phyloP scores from a whole-genome alignment of 2,329 filamentous ascomycete genomes.

The Fusarium austroafricanum region DNA sequence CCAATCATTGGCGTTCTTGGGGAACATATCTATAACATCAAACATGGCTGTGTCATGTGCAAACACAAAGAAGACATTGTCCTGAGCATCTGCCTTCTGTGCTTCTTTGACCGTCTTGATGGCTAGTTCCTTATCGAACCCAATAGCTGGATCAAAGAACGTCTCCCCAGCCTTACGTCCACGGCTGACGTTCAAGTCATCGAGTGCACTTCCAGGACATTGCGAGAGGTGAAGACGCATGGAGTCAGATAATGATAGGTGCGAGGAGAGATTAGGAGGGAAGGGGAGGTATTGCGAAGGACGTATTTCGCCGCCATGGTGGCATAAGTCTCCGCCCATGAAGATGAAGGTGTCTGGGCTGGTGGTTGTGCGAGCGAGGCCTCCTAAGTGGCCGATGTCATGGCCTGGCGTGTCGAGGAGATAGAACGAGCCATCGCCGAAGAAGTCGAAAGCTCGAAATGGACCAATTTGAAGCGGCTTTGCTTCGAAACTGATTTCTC shows the following conservation, averaged over 20 bases:
- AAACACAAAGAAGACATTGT: conserved; percentile 14
- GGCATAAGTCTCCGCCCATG: conserved; percentile 23
- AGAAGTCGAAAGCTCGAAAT: conserved; percentile 30
- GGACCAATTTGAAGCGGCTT: background rate
- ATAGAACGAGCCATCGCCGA: conserved; percentile 29
- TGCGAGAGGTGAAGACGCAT: conserved; percentile 2
- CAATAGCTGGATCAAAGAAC: conserved; percentile 16
- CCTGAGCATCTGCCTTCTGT: conserved; percentile 11
- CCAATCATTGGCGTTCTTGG: conserved; percentile 7
- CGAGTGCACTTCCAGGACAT: background rate
- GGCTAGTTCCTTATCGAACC: background rate
- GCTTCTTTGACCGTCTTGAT: conserved; percentile 5
- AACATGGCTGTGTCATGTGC: conserved; percentile 12
- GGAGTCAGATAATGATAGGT: conserved; percentile 9
- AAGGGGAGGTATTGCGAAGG: conserved; percentile 7
- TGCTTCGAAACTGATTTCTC: conserved; percentile 21
- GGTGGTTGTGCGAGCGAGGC: conserved; percentile 21
- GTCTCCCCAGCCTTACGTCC: background rate
- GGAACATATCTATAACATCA: conserved; percentile 9
- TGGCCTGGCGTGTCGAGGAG: conserved; percentile 31
- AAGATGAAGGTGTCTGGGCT: conserved; percentile 1
- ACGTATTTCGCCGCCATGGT: conserved; percentile 13
- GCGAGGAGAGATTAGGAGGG: background rate
- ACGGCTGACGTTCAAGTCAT: background rate
- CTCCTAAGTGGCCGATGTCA: conserved; percentile 17